Conservation (phyloP, 2,329 filamentous ascomycete genomes). For the Didymella lethalis region DNA sequence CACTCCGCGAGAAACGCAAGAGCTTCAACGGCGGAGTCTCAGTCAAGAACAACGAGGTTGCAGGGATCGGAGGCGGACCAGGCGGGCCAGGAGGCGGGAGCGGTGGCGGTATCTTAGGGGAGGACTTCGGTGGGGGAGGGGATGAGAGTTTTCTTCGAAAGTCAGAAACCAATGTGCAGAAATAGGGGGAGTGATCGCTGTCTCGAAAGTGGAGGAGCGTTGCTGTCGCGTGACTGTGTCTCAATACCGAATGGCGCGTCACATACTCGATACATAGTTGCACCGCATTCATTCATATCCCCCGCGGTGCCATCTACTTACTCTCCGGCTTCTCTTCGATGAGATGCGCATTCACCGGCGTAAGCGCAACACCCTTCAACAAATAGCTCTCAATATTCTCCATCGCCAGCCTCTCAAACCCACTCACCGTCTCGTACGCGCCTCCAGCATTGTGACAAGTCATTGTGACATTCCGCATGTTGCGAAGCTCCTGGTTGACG, state of each 20-base stretch:
- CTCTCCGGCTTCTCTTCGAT: background rate
- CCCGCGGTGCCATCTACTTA: background rate
- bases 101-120: constrained; percentile 1
- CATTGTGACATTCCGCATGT: constrained; percentile 60
- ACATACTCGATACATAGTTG: background rate
- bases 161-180: background rate
- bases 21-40: constrained; percentile 11
- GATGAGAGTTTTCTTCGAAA: background rate
- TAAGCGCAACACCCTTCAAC: background rate
- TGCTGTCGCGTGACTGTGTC: background rate
- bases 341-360: constrained; percentile 1
- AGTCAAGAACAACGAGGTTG: constrained; percentile 1
- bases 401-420: constrained; percentile 72
- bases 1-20: constrained; percentile 4
- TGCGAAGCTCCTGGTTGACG: constrained; percentile 50
- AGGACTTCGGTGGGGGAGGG: constrained; percentile 4
- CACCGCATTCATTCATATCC: background rate
- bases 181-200: too few relatives aligned
- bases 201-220: background rate
- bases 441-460: constrained; percentile 73
- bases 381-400: constrained; percentile 55
- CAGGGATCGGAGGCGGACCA: constrained; percentile 7
- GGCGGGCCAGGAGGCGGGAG: constrained; percentile 1
- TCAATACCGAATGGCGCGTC: too few relatives aligned
- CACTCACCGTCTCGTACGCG: constrained; percentile 69